Conservation (phyloP, 805 yeast species). For the Barnettozyma pratensis region DNA sequence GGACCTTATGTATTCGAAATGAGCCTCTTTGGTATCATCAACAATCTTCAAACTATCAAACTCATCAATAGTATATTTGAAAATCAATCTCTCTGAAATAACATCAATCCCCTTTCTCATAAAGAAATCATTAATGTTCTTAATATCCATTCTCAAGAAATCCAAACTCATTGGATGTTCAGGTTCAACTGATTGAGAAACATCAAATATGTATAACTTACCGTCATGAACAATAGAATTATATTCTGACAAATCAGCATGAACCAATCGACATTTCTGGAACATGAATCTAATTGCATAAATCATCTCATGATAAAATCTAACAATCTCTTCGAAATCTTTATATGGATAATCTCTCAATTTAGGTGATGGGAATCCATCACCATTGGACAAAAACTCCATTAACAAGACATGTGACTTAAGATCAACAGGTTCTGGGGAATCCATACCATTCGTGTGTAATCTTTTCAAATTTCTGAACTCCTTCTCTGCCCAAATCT, state of each 20-base stretch:
- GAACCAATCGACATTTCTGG: constrained; percentile 84
- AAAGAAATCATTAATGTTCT: constrained; percentile 89
- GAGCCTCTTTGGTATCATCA: constrained; percentile 32
- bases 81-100: constrained; percentile 76
- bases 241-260: constrained; percentile 95
- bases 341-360: constrained; percentile 76
- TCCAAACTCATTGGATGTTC: constrained; percentile 97
- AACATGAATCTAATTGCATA: constrained; percentile 83
- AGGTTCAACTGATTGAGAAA: constrained; percentile 95
- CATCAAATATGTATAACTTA: constrained; percentile 84
- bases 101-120: constrained; percentile 66
- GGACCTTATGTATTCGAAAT: constrained; percentile 38
- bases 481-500: constrained; percentile 98
- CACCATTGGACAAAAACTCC: constrained; percentile 79
- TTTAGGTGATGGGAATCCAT: constrained; percentile 88
- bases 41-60: constrained; percentile 32
- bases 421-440: constrained; percentile 87
- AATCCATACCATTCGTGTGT: constrained; percentile 74
- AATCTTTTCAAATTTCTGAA: constrained; percentile 87
- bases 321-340: constrained; percentile 57
- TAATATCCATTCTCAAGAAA: constrained; percentile 94
- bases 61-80: constrained; percentile 65
- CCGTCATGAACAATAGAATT: constrained; percentile 81
- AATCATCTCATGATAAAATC: constrained; percentile 72
- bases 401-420: constrained; percentile 88